Evolutionary conservation across 2,329 filamentous ascomycete genomes (phyloP), one percentile per base, ranked within the genome.

Genomic region (Colletotrichum neosansevieriae): DNA sequence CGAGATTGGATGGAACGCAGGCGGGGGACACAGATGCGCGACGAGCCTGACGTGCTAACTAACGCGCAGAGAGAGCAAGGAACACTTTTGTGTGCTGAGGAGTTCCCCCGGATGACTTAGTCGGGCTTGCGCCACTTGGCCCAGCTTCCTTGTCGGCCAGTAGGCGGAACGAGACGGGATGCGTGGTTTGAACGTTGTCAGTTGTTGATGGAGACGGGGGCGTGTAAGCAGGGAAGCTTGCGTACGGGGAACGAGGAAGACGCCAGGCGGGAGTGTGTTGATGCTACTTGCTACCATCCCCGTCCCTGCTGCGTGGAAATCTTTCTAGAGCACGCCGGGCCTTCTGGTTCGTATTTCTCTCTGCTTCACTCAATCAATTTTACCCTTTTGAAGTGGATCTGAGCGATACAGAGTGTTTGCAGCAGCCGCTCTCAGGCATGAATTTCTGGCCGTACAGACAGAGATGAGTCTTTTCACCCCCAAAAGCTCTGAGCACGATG

Each of bases 141-240:
- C 50, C 13, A 24, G 59, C 21, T 19, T 12, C 12, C 34, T 21
- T 32, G 32, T 42, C 51, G 29, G 51, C 40, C 51, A 42, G 63
- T 44, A 32, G 13, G 24, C 42, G 34, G 17, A 24, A 32, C 59
- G 40, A 50, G 21, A 44, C 19, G 47, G 54, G 49, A 38, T 54
- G 49, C 58, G 56, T 54, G 57, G 24, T 24, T 29, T 15, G 38
- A 44, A 15, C 32, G 12, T 32, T 63, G 34, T 17, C 4, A 21
- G 21, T 51, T 19, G 32, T 63, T 42, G 34, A 57, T 51, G 63
- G 50, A 36, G 50, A 45, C 49, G 32, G 32, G 29, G 49, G 49
- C 36, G 49, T 51, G 49, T 51, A 24, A 51, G 53, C 56, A 13
- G 17, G n/a, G 29, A 44, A 58, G 54, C 54, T 32, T 12, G 13